Conservation (phyloP, 208 protist species). For the Crithidia brevicula region DNA sequence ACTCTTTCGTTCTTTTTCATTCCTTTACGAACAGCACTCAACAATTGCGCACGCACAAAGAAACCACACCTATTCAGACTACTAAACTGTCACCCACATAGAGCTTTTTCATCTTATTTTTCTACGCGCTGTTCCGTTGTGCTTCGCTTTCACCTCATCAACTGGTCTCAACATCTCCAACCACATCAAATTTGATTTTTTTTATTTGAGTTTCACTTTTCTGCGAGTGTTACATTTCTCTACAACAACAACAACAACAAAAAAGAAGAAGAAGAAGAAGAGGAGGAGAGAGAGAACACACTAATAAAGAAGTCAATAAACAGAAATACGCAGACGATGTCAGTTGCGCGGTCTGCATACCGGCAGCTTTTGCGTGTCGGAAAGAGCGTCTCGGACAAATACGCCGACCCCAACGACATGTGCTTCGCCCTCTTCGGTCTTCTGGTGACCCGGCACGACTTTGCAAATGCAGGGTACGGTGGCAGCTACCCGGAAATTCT, state of each 20-base stretch:
- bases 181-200: no score
- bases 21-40: no score
- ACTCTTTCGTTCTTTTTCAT: no score
- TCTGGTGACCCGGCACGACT: constrained; percentile 57
- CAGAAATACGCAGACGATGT: constrained; percentile 37
- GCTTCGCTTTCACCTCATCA: no score
- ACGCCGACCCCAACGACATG: constrained; percentile 61
- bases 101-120: no score
- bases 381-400: constrained; percentile 32
- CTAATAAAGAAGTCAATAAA: background rate
- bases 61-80: no score
- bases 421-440: constrained; percentile 79
- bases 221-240: background rate
- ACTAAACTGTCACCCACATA: no score
- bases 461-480: constrained; percentile 74
- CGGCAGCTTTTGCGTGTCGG: constrained; percentile 69
- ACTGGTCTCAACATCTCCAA: no score
- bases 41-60: no score
- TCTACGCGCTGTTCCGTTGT: no score
- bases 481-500: constrained; percentile 41
- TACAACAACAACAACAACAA: background rate
- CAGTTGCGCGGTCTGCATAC: constrained; percentile 66
- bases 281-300: background rate
- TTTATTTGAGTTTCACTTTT: no score
- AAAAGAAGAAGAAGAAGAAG: background rate